Base-by-base conservation (phyloP, 2,329 filamentous ascomycete genomes). In the Phialophora verrucosa region DNA sequence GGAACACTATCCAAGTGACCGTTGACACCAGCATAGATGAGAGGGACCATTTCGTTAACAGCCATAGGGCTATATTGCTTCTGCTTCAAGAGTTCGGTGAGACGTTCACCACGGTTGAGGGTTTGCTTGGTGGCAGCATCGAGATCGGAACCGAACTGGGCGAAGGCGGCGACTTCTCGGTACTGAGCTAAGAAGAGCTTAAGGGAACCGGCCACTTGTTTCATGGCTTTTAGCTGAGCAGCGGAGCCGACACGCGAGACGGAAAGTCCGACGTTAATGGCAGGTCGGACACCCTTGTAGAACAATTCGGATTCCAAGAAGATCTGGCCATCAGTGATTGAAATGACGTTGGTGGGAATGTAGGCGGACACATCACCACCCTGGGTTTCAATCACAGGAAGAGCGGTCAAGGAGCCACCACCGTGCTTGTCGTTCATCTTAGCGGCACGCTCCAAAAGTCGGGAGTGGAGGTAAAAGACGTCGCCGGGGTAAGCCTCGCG, bases 141-240 rank as follows among this genome's bases (percentile, higher is more conserved):
- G 75, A 99, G 87, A 88, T 99, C 95, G 80, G 95, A 99, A 90
- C 95, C 95, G 89, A 99, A 99, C 86, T 99, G 95, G 77, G 95
- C 94, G 85, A 99, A 99, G 76, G 95, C 95, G 78, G 95, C 95
- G 72, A 99, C 95, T 85, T 99, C 95, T 95, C 95, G 95, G 90
- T 99, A 99, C 87, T 99, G 95, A 78, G 95, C 95, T 91, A 99
- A 92, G 93, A 98, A 99, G 77, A 99, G 93, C 90, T 99, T 99
- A 80, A 99, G 88, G 75, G 94, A 98, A 89, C 95, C 95, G 79
- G 95, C 95, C 77, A 99, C 95, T 88, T 99, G 95, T 90, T 99
- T 99, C 95, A 99, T 99, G 85, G 95, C 93, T 92, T 98, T 99
- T 83, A 98, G 89, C 89, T 99, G 95, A 81, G 95, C 95, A 82